Base-by-base conservation (phyloP, 2,329 filamentous ascomycete species). In the Pleurostoma richardsiae region DNA sequence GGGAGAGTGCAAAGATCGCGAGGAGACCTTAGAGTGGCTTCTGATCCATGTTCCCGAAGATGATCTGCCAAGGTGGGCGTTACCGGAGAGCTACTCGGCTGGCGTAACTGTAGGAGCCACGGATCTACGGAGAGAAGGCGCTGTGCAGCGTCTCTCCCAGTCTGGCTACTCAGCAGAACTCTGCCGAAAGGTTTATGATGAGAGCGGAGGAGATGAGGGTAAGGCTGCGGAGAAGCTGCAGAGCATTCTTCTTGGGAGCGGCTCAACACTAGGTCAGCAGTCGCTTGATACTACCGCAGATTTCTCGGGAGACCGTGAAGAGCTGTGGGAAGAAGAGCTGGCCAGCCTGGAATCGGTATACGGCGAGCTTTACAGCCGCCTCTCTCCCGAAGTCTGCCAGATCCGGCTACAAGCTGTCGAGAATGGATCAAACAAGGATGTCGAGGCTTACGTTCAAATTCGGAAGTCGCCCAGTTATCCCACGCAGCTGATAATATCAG, bases 1-100 rank as follows among this genome's bases (percentile, higher is more conserved):
- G 1, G 82, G 82, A 40, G 83, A 91, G 58, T 96, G 91, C 70
- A 95, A 92, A 64, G 90, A 96, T 62, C 79, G 86, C 30, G 91
- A 96, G 62, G 94, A 99, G 67, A 85, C 90, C 11, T 76, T 99
- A 3, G 92, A 97, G 64, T 99, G 94, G 94, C 77, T 99, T 11
- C 77, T 99, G 42, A 91, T 97, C 44, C 92, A 99, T 66, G 90
- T 99, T 3, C 94, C 94, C 1, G 94, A 99, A 62, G 94, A 99
- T 61, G 94, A 97, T 59, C 71, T 97, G n/a, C 94, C 94, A 1
- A 74, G 80, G 5, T 97, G 92, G 90, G 89, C 89, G 56, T 71
- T 99, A 39, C 94, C 94, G 0, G 91, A 95, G 66, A 88, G 85
- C 51, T 99, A 99, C 63, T 84, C 88, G 8, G 92, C 91, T 29